Evolutionary conservation across 371 early-diverging fungal genomes (phyloP), one percentile per base, ranked within the genome.

Genomic region (Gilbertella persicaria): DNA sequence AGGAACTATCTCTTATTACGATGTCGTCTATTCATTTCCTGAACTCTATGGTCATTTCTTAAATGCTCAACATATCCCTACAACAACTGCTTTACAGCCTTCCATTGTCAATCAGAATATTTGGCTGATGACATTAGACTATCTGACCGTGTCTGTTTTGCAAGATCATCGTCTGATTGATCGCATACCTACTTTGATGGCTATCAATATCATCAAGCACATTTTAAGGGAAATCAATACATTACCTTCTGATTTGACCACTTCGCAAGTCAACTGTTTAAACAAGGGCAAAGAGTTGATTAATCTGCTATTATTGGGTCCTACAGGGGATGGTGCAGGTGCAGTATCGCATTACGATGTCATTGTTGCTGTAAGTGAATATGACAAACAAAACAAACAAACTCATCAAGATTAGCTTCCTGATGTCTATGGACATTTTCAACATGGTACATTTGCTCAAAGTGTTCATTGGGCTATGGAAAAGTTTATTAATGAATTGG

Each of bases 391-490:
- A 20, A 37, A 16, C n/a, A n/a, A n/a, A n/a, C n/a, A n/a, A n/a
- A n/a, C n/a, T n/a, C n/a, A n/a, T n/a, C n/a, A n/a, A n/a, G n/a
- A 4, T 40, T 53, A 75, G 75, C 53, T 78, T 29, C 78, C 78
- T 0, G 75, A 78, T 50, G 71, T 78, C 0, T 78, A 78, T 60
- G 78, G 78, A 40, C 64, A 73, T 39, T 78, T 78, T 41, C 51
- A 69, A 6, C 64, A 65, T 0, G 78, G 78, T 12, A 68, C 68
- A 12, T 78, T 78, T 60, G 73, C 75, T 16, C 73, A 78, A 60
- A 66, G 82, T 58, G 63, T 86, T 29, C 86, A 86, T 57, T 86
- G 86, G 86, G 79, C 84, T 7, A 71, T 86, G 76, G 86, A 86
- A 49, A 68, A 74, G 21, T 83, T 86, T 53, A 67, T 84, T 39